Base-by-base conservation (phyloP, 1,284 basidiomycete species). In the Pisolithus thermaeus region DNA sequence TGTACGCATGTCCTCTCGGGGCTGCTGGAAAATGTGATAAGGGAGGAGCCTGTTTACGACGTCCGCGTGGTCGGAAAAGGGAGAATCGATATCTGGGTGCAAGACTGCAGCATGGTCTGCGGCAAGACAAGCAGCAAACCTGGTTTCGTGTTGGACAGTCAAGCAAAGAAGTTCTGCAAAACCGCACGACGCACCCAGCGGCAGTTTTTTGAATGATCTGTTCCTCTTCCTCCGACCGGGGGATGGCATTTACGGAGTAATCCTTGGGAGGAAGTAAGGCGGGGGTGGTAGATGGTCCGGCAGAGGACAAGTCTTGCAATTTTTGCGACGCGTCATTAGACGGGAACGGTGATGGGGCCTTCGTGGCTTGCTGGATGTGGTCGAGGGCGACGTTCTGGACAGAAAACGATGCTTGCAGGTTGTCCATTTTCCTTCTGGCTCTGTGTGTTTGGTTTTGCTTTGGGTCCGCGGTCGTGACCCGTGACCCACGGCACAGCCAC, bases 1-100 rank as follows among this genome's bases (percentile, higher is more conserved):
- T 8, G 58, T 39, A 18, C 68, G 64, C 52, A 87, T 58, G 59
- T 90, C 88, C 41, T 83, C 80, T 51, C 68, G 68, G 0, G 87
- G 87, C 52, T 87, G 82, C 57, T 86, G 84, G 58, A 83, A 88
- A 47, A 90, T 68, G 62, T 90, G 87, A 63, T 87, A 90, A 0
- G 87, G 87, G 23, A 90, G 67, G 16, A 90, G 71, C 47, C 87
- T 76, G 16, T 76, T 73, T 22, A 89, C 71, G 2, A 73, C 83
- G 61, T 90, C 88, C 5, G 68, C 60, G 11, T 73, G 67, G 60
- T 86, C 79, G 20, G 59, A 53, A 58, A 90, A 90, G 1, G 87
- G 81, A 0, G 80, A 73, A 50, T 88, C 84, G 28, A 79, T 72
- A 58, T 89, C 81, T 25, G 87, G 86, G 52, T 79, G 73, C 40